Evolutionary conservation across 805 yeast genomes (phyloP).

Genomic region (Wickerhamiella spandovensis): DNA sequence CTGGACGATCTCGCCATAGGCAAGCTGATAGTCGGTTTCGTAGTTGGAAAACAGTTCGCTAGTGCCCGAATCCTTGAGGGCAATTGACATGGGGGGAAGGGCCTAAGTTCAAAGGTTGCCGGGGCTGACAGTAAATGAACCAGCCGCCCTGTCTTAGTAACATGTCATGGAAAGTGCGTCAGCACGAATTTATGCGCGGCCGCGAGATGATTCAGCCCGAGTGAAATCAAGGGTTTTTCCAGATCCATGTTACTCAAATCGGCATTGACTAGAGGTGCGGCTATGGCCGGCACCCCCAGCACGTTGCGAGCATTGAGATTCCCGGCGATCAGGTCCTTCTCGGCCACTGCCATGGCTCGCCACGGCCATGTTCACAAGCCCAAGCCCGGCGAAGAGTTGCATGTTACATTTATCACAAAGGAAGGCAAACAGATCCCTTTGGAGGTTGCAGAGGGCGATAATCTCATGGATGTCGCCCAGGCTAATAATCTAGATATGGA

Average conservation of each 20-base stretch:
- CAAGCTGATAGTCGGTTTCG: slow-evolving; percentile 59
- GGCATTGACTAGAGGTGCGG: not conserved
- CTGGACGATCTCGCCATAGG: slow-evolving; percentile 55
- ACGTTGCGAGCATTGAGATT: not conserved
- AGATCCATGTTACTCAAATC: not conserved
- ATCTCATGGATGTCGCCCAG: slow-evolving; percentile 86
- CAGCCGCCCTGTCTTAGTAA: too few species aligned
- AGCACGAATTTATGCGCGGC: too few species aligned
- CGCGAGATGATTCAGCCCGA: not conserved
- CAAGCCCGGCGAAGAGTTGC: slow-evolving; percentile 82
- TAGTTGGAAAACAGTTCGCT: slow-evolving; percentile 44
- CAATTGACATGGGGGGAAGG: not conserved
- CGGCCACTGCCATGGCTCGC: not conserved
- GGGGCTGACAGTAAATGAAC: too few species aligned
- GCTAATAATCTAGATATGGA: slow-evolving; percentile 91
- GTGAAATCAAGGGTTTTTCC: not conserved
- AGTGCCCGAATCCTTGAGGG: not conserved
- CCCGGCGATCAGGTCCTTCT: not conserved
- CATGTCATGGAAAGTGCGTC: too few species aligned
- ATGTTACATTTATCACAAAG: slow-evolving; percentile 78
- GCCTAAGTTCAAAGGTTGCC: too few species aligned
- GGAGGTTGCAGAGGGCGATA: slow-evolving; percentile 89
- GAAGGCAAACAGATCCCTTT: slow-evolving; percentile 73
- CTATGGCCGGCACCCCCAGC: not conserved
- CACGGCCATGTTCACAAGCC: slow-evolving; percentile 91